Evolutionary conservation across 208 protist genomes (phyloP), one percentile per base, ranked within the genome.

Genomic region (Trichomonas vaginalis): DNA sequence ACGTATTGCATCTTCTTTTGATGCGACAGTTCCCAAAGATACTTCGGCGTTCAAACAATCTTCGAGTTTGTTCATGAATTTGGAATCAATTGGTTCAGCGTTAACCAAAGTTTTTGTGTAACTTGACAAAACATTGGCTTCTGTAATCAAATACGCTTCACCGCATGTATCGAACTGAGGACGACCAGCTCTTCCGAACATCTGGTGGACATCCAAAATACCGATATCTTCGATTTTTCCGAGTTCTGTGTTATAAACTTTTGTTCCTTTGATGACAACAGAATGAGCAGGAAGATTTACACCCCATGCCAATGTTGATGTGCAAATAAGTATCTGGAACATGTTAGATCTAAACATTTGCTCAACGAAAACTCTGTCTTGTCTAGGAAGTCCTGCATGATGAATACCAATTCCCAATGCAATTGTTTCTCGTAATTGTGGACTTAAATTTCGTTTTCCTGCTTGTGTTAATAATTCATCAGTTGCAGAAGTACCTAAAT

Each of bases 291-390:
- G 99, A 61, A 99, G 96, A 97, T 99, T 99, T 0, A 99, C 99
- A 96, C 99, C 99, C 99, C 99, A 99, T n/a, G 99, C 99, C 0
- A 99, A 97, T n/a, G 99, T 99, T 0, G 99, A 98, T 0, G 99
- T 99, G 87, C 98, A 99, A 23, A 99, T 98, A 0, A 99, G 97
- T 12, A 97, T 96, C 90, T 98, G 97, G 45, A 99, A 97, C 97
- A 99, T 98, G 32, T 98, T 97, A 10, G 98, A 97, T 0, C 96
- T 98, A 97, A 99, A 99, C 32, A 99, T 97, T 61, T 98, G 97
- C 97, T 99, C 99, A 0, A 99, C 99, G 0, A 99, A 97, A 6
- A 96, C 96, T 47, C 99, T 97, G 97, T 99, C 99, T 23, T 97
- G 97, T 42, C 98, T 96, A 51, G 97, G 98, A 96, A 99, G 98